Percentiles rank a stretch among this genome's conserved stretches.
Conservation (phyloP, 83 land plant species). For the Isoetes engelmannii region DNA sequence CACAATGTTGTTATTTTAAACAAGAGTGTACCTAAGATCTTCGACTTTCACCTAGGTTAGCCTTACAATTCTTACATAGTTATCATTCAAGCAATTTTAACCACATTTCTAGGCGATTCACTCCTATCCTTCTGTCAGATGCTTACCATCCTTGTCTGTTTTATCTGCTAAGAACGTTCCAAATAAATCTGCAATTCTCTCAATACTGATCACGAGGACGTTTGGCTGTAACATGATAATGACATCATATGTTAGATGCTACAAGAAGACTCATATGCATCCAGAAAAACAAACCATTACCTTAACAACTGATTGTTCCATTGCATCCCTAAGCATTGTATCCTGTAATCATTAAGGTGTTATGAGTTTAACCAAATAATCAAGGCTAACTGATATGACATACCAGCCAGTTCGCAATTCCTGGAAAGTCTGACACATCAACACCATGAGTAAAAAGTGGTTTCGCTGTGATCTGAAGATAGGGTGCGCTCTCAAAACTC, state of each 20-base stretch:
- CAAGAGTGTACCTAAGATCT: no score
- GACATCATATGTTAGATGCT: not conserved
- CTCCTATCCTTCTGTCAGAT: no score
- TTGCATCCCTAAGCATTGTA: constrained; percentile 55
- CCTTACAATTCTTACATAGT: no score
- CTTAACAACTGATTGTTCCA: constrained; percentile 87
- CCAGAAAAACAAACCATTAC: constrained; percentile 23
- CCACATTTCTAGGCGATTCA: no score
- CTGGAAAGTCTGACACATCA: constrained; percentile 77
- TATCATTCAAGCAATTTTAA: no score
- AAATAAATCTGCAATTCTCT: constrained; percentile 39
- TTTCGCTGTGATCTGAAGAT: constrained; percentile 70
- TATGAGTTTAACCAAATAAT: not conserved
- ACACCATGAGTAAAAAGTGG: constrained; percentile 61
- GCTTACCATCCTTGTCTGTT: no score
- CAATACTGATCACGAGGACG: constrained; percentile 83
- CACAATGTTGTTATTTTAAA: no score
- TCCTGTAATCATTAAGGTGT: constrained; percentile 41
- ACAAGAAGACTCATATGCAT: not conserved
- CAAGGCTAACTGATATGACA: constrained; percentile 2
- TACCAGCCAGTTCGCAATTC: constrained; percentile 90
- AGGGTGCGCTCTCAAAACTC: constrained; percentile 70
- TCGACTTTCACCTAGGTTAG: no score
- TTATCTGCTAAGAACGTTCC: not conserved
- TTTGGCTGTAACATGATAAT: constrained; percentile 64